Evolutionary conservation across 805 yeast genomes (phyloP), one percentile per base, ranked within the genome.

Genomic region (Kazachstania martiniae): DNA sequence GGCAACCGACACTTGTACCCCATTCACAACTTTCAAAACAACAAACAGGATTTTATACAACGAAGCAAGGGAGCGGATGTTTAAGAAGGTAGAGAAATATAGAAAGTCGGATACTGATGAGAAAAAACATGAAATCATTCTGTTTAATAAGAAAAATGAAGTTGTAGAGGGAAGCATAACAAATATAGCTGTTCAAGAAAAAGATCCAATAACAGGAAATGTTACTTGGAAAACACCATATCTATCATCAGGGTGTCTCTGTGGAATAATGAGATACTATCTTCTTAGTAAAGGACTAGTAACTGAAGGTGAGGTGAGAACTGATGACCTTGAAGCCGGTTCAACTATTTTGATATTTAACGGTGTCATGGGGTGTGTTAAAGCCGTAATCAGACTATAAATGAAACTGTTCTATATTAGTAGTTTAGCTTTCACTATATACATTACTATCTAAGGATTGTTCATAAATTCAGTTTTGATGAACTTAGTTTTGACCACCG

Each of bases 1-100:
- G 1, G 64, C 70, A 1, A 12, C 13, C 5, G 41, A 66, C 27
- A 67, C 73, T 2, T 72, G 93, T 2, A 82, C 83, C 2, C 83
- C 81, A 56, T n/a, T n/a, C n/a, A 84, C 95, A 0, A 77, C 93
- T 4, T 80, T 86, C 59, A 89, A 89, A 53, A 89, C 97, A 0
- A 82, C 95, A 0, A 57, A 63, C 16, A 64, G 98, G 40, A 61
- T 60, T 3, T 72, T 66, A 28, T 86, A 87, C 51, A 68, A 61
- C 27, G 63, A 51, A 2, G 79, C 94, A 0, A 59, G 96, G 36
- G 53, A 52, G 1, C 59, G 84, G 27, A 42, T 58, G 27, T 47
- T 72, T 3, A 39, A 49, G 1, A 21, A 40, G 31, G 41, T 43
- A 12, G 19, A 37, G 53, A 59, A 61, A 1, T 40, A 40, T 8